These are phyloP conservation scores for Akanthomyces lecanii DNA, from an alignment of 2,329 filamentous ascomycete genomes.

Conservation along the genomic window DNA sequence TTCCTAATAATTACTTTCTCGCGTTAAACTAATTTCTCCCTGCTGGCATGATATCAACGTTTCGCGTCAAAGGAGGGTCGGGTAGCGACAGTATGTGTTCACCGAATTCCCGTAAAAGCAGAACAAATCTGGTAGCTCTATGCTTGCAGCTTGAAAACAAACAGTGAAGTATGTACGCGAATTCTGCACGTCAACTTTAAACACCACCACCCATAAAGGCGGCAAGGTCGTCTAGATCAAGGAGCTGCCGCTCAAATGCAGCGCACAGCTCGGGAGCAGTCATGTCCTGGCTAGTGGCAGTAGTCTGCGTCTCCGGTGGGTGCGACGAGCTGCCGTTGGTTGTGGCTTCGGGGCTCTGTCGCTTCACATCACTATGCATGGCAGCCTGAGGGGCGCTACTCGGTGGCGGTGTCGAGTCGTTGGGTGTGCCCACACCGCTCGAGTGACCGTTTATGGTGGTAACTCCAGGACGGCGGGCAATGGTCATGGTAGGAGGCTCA, in stretches of 20 bases:
- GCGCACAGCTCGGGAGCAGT: constrained; percentile 54
- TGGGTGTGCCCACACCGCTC: constrained; percentile 32
- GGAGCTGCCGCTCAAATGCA: constrained; percentile 56
- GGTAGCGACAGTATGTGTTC: background rate
- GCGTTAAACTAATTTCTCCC: background rate
- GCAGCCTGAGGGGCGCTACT: constrained; percentile 20
- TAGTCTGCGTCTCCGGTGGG: constrained; percentile 30
- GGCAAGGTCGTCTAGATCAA: constrained; percentile 57
- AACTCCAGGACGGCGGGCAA: constrained; percentile 48
- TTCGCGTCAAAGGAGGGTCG: background rate
- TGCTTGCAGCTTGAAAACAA: background rate
- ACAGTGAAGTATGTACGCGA: background rate
- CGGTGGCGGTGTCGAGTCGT: constrained; percentile 15
- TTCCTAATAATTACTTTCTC: background rate
- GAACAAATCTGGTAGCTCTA: constrained; percentile 7
- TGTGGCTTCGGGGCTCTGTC: constrained; percentile 30
- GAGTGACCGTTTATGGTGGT: constrained; percentile 57
- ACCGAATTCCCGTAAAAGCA: background rate
- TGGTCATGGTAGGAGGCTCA: constrained; percentile 44
- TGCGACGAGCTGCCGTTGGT: constrained; percentile 30
- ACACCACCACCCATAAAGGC: constrained; percentile 61
- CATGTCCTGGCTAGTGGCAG: constrained; percentile 47
- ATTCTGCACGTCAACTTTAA: constrained; percentile 24
- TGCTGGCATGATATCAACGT: background rate
- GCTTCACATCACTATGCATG: constrained; percentile 34